Percentiles rank a stretch among this genome's conserved stretches.
These are phyloP conservation scores for Phlyctochytrium arcticum DNA, from an alignment of 192 early-diverging fungal genomes.

Conservation along the genomic window DNA sequence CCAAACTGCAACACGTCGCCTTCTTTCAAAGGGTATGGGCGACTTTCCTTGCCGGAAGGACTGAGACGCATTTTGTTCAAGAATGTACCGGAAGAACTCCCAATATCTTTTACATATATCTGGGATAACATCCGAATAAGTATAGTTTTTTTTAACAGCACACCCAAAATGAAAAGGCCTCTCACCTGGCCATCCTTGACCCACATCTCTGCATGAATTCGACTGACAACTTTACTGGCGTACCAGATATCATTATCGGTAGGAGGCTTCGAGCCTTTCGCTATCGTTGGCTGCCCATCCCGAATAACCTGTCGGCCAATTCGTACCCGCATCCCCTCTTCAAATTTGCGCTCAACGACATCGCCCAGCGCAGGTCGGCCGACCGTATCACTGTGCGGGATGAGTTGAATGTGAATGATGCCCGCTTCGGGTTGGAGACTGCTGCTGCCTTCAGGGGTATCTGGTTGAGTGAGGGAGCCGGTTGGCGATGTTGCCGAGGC, in stretches of 20 bases:
- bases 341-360: constrained; percentile 44
- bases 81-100: constrained; percentile 96
- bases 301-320: constrained; percentile 48
- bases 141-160: neutral
- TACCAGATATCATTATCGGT: constrained; percentile 48
- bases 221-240: constrained; percentile 81
- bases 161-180: neutral
- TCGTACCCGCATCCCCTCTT: constrained; percentile 36
- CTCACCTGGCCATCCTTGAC: constrained; percentile 63
- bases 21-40: constrained; percentile 68
- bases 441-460: neutral
- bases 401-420: constrained; percentile 36
- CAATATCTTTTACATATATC: constrained; percentile 92
- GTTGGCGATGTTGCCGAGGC: too few species aligned
- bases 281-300: constrained; percentile 36
- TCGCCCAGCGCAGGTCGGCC: constrained; percentile 33
- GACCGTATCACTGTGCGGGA: constrained; percentile 38
- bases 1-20: constrained; percentile 57
- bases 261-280: constrained; percentile 27
- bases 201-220: constrained; percentile 93
- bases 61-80: constrained; percentile 91
- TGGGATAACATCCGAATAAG: constrained; percentile 23
- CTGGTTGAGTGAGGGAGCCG: too few species aligned
- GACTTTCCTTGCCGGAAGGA: constrained; percentile 79
- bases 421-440: constrained; percentile 5